phyloP scores from a whole-genome alignment of 257 asterid species.

The Jaltomata sinuosa region DNA sequence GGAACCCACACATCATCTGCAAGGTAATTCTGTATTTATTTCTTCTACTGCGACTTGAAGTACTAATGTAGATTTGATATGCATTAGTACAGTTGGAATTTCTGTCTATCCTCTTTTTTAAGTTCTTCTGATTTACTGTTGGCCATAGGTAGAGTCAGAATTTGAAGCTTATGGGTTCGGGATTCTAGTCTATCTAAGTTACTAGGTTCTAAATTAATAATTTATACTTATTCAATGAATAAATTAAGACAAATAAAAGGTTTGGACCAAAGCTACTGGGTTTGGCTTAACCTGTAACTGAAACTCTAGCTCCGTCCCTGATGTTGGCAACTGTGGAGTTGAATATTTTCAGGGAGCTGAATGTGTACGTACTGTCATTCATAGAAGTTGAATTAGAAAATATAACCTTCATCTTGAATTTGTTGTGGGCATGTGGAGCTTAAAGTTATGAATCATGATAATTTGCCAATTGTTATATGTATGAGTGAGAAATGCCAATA shows the following conservation, averaged over 20 bases:
- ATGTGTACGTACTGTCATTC: not conserved
- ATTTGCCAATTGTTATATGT: not conserved
- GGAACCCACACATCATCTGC: slow-evolving; percentile 97
- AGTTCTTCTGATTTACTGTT: not conserved
- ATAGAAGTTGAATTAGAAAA: not conserved
- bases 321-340: not conserved
- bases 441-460: not conserved
- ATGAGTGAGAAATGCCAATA: not conserved
- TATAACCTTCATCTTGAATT: not conserved
- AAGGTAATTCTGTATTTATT: slow-evolving; percentile 41
- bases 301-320: no score
- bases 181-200: no score
- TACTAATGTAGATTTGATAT: not conserved
- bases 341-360: not conserved
- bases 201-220: no score
- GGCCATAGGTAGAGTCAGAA: no score
- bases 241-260: no score
- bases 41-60: not conserved
- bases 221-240: no score
- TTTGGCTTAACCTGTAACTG: no score
- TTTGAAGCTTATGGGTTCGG: no score
- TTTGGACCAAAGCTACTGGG: no score
- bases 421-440: not conserved
- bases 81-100: not conserved
- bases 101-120: not conserved